Conservation (phyloP, 2,329 filamentous ascomycete genomes). For the Calonectria multiphialidica region DNA sequence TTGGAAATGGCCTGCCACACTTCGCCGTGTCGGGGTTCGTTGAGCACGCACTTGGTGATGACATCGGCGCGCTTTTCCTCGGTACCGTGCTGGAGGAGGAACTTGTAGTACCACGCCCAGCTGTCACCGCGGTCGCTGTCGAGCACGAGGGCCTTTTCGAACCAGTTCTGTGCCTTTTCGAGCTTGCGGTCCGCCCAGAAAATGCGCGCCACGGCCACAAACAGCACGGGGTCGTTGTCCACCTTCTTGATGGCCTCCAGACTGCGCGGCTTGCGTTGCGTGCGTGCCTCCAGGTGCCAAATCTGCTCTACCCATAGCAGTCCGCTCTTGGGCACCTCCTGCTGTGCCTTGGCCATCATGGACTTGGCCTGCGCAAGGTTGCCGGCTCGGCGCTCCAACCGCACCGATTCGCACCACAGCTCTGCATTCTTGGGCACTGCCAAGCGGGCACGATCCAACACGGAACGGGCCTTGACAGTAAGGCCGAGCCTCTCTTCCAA, state of each 20-base stretch:
- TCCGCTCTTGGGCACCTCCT: slow-evolving; percentile 90
- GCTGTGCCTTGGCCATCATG: slow-evolving; percentile 92
- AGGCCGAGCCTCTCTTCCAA: slow-evolving; percentile 89
- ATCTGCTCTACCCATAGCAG: slow-evolving; percentile 95
- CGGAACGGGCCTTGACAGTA: slow-evolving; percentile 90
- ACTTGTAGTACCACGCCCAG: slow-evolving; percentile 99
- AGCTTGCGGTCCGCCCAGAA: slow-evolving; percentile 95
- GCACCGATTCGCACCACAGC: slow-evolving; percentile 94
- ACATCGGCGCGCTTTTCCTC: slow-evolving; percentile 93
- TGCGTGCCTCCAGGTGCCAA: slow-evolving; percentile 91
- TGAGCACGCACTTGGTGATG: slow-evolving; percentile 81
- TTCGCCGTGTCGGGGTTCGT: slow-evolving; percentile 93
- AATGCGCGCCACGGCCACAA: slow-evolving; percentile 92
- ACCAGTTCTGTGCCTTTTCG: slow-evolving; percentile 96
- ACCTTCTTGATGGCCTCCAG: slow-evolving; percentile 97
- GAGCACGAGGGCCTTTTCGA: slow-evolving; percentile 92
- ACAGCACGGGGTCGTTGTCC: slow-evolving; percentile 89
- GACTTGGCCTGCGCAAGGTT: slow-evolving; percentile 88
- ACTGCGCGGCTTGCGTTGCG: slow-evolving; percentile 90
- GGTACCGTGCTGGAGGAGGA: slow-evolving; percentile 91
- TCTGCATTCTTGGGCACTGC: slow-evolving; percentile 87
- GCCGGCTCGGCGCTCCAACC: slow-evolving; percentile 88
- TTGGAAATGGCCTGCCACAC: slow-evolving; percentile 90
- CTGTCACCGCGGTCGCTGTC: slow-evolving; percentile 91
- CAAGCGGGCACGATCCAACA: slow-evolving; percentile 90